Evolutionary conservation across 768 basidiomycete species (phyloP), one percentile per base, ranked within the genome.

Genomic region (Russula emetica): DNA sequence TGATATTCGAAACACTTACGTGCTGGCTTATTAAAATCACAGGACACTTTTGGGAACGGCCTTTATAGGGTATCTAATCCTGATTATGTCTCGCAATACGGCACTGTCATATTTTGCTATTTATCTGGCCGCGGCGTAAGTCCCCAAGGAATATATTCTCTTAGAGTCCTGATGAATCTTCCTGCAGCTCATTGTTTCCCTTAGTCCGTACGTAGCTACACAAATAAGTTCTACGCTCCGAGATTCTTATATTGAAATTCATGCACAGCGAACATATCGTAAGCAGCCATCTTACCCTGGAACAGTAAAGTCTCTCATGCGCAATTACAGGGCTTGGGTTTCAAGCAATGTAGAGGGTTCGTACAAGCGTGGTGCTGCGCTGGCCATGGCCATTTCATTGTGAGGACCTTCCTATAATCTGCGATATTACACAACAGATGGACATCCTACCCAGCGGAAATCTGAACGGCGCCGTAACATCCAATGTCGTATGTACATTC

Each of bases 401-500:
- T 34, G 6, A 38, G 49, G 28, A 22, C 8, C n/a, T 57, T 30
- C 24, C 32, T 22, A 49, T 7, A 32, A 53, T 34, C 60, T 18
- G 18, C 69, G 87, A 86, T 89, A 90, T 74, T 87, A 86, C 10
- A 77, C 9, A 84, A 9, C 71, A 72, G 85, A 87, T 69, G 75
- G 74, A 54, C 90, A 58, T 80, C 47, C 69, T 4, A 38, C 18
- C 7, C 16, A 55, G 36, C 14, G 53, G 53, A 22, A 55, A 38
- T 38, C 53, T 55, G 36, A 38, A 55, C 9, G 53, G 53, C 22
- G 53, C 53, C 13, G 53, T 55, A 38, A 38, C 53, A 22, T 14
- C 22, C 36, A 55, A 55, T 36, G 22, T 24, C 16, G 53, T 55
- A 38, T 36, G 53, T 55, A 16, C 52, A 18, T 38, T 38, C 24